Evolutionary conservation across 441 rosid genomes (phyloP), one percentile per base, ranked within the genome.

Genomic region (Adansonia grandidieri): DNA sequence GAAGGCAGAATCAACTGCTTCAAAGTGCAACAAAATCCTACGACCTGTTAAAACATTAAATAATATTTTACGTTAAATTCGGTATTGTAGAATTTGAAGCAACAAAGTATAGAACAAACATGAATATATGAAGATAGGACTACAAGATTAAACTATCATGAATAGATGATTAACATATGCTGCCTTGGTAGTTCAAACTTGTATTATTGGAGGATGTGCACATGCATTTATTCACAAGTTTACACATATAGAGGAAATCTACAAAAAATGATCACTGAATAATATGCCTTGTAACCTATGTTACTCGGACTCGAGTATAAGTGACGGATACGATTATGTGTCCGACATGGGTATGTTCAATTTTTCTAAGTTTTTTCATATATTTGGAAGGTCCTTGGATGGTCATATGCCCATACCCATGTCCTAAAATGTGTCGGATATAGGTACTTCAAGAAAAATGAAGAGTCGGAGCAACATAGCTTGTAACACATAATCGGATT

Each of bases 1-100:
- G 81, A 94, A 94, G 47, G 98, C 99, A 76, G 99, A 96, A 87
- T 96, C 99, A 82, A 92, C 98, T 76, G 92, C 99, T 88, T 94
- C 98, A 85, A 96, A 96, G 84, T 96, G 99, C 86, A 96, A 83
- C 80, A 94, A 84, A 80, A 96, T 89, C 89, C 99, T 89, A 51
- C 98, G 93, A 82, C 96, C 99, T 96, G 89, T 78, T 81, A 82
- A 37, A 71, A 78, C 74, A 77, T 24, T 58, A 85, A 80, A 45
- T 8, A 45, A 63, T 75, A 61, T 10, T 37, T 75, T 2, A 76
- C 48, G 9, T 9, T 19, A 48, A 69, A 40, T 47, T 47, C 37
- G 14, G 4, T 6, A 71, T 24, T 3, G 20, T 51, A 28, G 58
- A 71, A 28, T 71, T 50, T 71, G 20, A 20, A 14, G 19, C 40